Conservation (phyloP, 2,329 filamentous ascomycete genomes). For the Aspergillus terreus region DNA sequence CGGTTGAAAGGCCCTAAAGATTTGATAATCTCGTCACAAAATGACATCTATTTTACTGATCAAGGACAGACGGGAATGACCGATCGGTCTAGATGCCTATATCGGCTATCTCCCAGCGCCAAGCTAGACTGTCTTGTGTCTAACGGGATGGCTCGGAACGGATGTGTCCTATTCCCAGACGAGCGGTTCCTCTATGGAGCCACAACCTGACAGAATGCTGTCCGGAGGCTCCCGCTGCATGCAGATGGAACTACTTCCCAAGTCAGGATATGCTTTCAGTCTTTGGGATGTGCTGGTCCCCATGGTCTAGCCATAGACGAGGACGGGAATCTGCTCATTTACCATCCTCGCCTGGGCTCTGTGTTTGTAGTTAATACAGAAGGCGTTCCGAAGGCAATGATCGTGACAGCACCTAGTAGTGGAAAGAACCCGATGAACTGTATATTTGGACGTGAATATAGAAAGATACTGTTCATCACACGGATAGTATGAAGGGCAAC, state of each 20-base stretch:
- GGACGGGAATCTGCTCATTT: slow-evolving; percentile 37
- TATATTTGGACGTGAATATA: slow-evolving; percentile 38
- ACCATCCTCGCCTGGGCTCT: slow-evolving; percentile 33
- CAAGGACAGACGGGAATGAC: slow-evolving; percentile 45
- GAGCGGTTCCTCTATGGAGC: slow-evolving; percentile 41
- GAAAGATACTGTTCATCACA: slow-evolving; percentile 38
- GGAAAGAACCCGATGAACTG: slow-evolving; percentile 42
- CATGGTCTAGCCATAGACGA: slow-evolving; percentile 40
- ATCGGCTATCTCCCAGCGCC: slow-evolving; percentile 32
- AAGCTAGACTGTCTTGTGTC: slow-evolving; percentile 37
- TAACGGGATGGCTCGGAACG: slow-evolving; percentile 41
- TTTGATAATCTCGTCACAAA: slow-evolving; percentile 35
- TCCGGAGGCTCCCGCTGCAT: slow-evolving; percentile 41
- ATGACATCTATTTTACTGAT: slow-evolving; percentile 44
- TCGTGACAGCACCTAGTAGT: slow-evolving; percentile 24
- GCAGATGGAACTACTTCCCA: slow-evolving; percentile 39
- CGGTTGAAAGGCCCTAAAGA: slow-evolving; percentile 45
- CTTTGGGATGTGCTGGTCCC: slow-evolving; percentile 40
- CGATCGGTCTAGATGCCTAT: slow-evolving; percentile 40
- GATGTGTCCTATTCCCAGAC: slow-evolving; percentile 36
- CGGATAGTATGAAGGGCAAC: slow-evolving; percentile 38
- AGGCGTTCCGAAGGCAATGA: slow-evolving; percentile 37
- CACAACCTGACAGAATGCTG: slow-evolving; percentile 34
- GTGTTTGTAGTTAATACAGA: slow-evolving; percentile 38
- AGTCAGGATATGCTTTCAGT: slow-evolving; percentile 39